Percentiles rank a stretch among this genome's conserved stretches.
phyloP scores from a whole-genome alignment of 1,284 basidiomycete species.

The Erythrobasidium hasegawianum region DNA sequence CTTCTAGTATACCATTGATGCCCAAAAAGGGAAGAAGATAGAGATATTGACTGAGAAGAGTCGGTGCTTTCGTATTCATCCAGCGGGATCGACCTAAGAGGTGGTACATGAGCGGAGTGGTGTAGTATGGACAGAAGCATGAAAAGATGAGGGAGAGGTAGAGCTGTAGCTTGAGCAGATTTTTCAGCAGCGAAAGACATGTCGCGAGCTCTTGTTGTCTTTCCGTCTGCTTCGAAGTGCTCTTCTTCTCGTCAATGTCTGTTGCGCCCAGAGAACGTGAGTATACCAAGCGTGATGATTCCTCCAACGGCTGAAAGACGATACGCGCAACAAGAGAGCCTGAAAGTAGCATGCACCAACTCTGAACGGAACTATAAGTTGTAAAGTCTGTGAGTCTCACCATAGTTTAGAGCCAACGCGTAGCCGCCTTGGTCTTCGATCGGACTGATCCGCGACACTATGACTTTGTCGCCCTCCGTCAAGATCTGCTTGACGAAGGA shows the following conservation, averaged over 20 bases:
- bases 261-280: slow-evolving; percentile 53
- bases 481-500: slow-evolving; percentile 88
- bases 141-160: slow-evolving; percentile 65
- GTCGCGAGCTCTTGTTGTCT: slow-evolving; percentile 3
- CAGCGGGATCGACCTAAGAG: slow-evolving; percentile 63
- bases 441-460: slow-evolving; percentile 75
- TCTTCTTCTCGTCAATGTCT: slow-evolving; percentile 12
- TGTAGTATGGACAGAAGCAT: slow-evolving; percentile 57
- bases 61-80: slow-evolving; percentile 64
- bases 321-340: slow-evolving; percentile 86
- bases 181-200: slow-evolving; percentile 48
- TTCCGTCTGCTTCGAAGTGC: slow-evolving; percentile 2
- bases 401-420: slow-evolving; percentile 89
- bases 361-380: too few relatives aligned
- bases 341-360: too few relatives aligned
- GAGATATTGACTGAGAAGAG: slow-evolving; percentile 68
- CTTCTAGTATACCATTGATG: slow-evolving; percentile 81
- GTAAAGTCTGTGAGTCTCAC: too few relatives aligned
- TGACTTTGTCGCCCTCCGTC: slow-evolving; percentile 90
- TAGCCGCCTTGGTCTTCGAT: slow-evolving; percentile 86
- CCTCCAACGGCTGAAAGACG: slow-evolving; percentile 87
- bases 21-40: slow-evolving; percentile 77
- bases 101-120: slow-evolving; percentile 63
- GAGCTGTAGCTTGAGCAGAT: slow-evolving; percentile 65
- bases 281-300: slow-evolving; percentile 80